phyloP scores from a whole-genome alignment of 2,329 filamentous ascomycete species.

The Drechslera avenae region DNA sequence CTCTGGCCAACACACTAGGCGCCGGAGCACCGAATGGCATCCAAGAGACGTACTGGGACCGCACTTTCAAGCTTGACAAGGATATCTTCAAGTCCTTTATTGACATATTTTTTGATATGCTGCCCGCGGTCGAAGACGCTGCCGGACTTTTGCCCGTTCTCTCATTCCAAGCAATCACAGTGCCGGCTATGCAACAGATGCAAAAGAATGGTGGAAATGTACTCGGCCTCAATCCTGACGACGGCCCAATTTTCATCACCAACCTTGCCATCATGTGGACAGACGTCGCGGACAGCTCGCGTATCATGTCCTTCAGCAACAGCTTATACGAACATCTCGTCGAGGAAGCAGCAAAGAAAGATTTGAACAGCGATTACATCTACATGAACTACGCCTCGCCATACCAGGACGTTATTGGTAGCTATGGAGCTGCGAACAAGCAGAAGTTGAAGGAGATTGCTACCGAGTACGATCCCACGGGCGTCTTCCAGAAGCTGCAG shows the following conservation, averaged over 20 bases:
- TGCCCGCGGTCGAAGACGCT: slow-evolving; percentile 28
- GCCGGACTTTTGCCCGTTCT: slow-evolving; percentile 29
- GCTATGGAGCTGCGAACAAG: slow-evolving; percentile 50
- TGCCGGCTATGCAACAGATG: slow-evolving; percentile 30
- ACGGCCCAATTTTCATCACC: slow-evolving; percentile 30
- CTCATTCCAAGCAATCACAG: slow-evolving; percentile 39
- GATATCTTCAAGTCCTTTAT: slow-evolving; percentile 24
- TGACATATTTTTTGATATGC: slow-evolving; percentile 31
- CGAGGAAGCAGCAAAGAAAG: slow-evolving; percentile 17
- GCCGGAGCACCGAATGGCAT: slow-evolving; percentile 16
- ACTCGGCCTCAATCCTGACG: slow-evolving; percentile 30
- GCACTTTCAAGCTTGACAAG: slow-evolving; percentile 31
- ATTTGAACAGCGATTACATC: slow-evolving; percentile 32
- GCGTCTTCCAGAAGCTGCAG: slow-evolving; percentile 27
- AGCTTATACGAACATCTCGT: slow-evolving; percentile 21
- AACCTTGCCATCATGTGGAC: slow-evolving; percentile 33
- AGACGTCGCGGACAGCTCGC: slow-evolving; percentile 25
- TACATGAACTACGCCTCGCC: slow-evolving; percentile 57
- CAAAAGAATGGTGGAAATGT: slow-evolving; percentile 38
- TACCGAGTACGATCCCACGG: slow-evolving; percentile 22
- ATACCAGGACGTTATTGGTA: slow-evolving; percentile 50
- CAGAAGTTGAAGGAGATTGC: slow-evolving; percentile 24
- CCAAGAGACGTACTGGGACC: slow-evolving; percentile 37
- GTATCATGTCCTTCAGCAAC: slow-evolving; percentile 29
- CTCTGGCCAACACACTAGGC: slow-evolving; percentile 28